phyloP scores from a whole-genome alignment of 805 yeast species.

The Candida maesae region DNA sequence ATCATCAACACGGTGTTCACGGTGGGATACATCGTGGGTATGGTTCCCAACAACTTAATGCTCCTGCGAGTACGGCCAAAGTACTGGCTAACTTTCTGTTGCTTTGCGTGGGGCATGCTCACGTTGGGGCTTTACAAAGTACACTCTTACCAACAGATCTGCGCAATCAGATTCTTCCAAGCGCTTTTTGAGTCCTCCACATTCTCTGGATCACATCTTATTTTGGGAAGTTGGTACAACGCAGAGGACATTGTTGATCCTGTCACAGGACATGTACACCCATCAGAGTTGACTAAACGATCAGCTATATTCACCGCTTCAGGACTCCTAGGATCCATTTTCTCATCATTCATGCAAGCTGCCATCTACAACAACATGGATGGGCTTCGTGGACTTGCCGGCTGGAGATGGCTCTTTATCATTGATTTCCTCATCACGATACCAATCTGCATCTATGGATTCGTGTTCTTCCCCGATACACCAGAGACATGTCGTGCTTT shows the following conservation, averaged over 20 bases:
- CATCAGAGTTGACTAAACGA: constrained; percentile 44
- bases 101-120: constrained; percentile 52
- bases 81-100: constrained; percentile 52
- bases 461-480: constrained; percentile 55
- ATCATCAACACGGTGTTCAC: constrained; percentile 52
- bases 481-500: constrained; percentile 44
- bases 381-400: constrained; percentile 40
- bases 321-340: constrained; percentile 51
- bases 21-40: constrained; percentile 57
- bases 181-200: constrained; percentile 60
- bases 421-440: constrained; percentile 57
- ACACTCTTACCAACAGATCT: constrained; percentile 43
- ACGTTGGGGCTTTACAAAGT: constrained; percentile 50
- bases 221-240: constrained; percentile 53
- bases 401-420: constrained; percentile 69
- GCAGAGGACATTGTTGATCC: constrained; percentile 28
- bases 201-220: constrained; percentile 50
- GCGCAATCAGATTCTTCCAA: constrained; percentile 56
- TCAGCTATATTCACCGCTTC: constrained; percentile 53
- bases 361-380: constrained; percentile 44
- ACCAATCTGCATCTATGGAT: constrained; percentile 55
- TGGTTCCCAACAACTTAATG: constrained; percentile 58
- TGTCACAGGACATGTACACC: constrained; percentile 22
- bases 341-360: constrained; percentile 56
- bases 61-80: constrained; percentile 50